Percentiles rank a stretch among this genome's conserved stretches.
Evolutionary conservation across 2,329 filamentous ascomycete genomes (phyloP).

Genomic region (Aspergillus calidoustus): DNA sequence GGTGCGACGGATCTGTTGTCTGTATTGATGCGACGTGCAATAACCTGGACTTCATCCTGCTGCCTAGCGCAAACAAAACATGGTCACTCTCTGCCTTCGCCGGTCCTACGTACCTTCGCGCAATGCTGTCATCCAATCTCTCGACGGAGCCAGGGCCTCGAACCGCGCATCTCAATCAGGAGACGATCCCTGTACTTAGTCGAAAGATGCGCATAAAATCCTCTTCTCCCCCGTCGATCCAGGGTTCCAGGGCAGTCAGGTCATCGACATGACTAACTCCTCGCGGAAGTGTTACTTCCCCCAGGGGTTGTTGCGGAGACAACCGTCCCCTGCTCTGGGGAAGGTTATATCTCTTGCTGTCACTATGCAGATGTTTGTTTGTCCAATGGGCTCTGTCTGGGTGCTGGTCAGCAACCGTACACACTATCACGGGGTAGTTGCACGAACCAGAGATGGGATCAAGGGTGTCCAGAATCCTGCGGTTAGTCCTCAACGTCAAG

Average conservation of each 20-base stretch:
- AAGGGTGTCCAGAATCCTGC: constrained; percentile 29
- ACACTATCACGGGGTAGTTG: constrained; percentile 34
- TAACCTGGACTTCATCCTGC: neutral
- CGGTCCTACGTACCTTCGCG: neutral
- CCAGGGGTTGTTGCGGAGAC: constrained; percentile 22
- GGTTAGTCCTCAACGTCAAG: constrained; percentile 19
- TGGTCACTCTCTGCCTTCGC: neutral
- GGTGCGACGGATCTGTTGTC: neutral
- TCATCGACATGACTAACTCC: neutral
- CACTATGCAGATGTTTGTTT: constrained; percentile 29
- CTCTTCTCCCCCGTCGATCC: neutral
- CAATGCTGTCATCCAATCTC: neutral
- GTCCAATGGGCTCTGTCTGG: constrained; percentile 35
- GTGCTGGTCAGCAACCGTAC: constrained; percentile 30
- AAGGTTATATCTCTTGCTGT: constrained; percentile 33
- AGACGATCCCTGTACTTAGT: neutral
- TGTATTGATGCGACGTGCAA: neutral
- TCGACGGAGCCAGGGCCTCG: too few species aligned
- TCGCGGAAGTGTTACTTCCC: constrained; percentile 33
- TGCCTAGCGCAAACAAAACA: neutral
- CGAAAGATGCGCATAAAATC: neutral
- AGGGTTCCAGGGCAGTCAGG: neutral
- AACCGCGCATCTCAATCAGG: neutral
- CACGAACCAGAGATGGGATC: constrained; percentile 35
- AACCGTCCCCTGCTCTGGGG: constrained; percentile 33